phyloP scores from a whole-genome alignment of 2,329 filamentous ascomycete genomes.

The Penicillium sp. region DNA sequence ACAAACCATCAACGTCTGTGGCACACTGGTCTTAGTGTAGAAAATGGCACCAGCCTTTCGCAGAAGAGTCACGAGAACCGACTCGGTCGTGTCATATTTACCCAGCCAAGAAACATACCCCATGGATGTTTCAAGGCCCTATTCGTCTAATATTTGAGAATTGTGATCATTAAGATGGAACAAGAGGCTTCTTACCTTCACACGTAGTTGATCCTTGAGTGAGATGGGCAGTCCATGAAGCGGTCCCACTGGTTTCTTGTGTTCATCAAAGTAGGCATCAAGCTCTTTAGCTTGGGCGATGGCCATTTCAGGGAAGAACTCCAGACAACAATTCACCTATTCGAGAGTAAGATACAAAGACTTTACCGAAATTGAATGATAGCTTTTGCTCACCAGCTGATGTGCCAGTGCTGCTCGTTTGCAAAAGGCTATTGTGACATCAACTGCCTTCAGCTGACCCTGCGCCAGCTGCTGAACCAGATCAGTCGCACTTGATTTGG shows the following conservation, averaged over 20 bases:
- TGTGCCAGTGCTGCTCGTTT: conserved; percentile 33
- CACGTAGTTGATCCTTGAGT: conserved; percentile 71
- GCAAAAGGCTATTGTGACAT: conserved; percentile 33
- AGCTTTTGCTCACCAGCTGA: conserved; percentile 23
- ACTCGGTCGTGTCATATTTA: conserved; percentile 28
- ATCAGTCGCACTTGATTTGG: conserved; percentile 17
- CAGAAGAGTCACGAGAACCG: conserved; percentile 44
- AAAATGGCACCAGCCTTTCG: conserved; percentile 59
- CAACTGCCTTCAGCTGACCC: conserved; percentile 28
- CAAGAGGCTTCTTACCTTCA: conserved; percentile 22
- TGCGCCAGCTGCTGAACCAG: conserved; percentile 18
- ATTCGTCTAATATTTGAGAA: not conserved
- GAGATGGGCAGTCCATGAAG: conserved; percentile 66
- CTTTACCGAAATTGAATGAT: not conserved
- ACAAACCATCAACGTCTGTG: conserved; percentile 72
- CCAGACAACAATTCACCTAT: conserved; percentile 27
- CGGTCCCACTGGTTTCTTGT: conserved; percentile 62
- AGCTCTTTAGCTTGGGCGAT: conserved; percentile 56
- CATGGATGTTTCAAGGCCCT: conserved; percentile 29
- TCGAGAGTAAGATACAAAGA: not conserved
- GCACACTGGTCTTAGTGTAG: conserved; percentile 64
- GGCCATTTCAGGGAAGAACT: conserved; percentile 59
- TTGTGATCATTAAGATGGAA: not conserved
- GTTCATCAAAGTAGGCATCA: conserved; percentile 56
- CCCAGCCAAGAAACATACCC: conserved; percentile 30